Evolutionary conservation across 164 flowering plant genomes (phyloP).

Genomic region (Umbellularia californica): DNA sequence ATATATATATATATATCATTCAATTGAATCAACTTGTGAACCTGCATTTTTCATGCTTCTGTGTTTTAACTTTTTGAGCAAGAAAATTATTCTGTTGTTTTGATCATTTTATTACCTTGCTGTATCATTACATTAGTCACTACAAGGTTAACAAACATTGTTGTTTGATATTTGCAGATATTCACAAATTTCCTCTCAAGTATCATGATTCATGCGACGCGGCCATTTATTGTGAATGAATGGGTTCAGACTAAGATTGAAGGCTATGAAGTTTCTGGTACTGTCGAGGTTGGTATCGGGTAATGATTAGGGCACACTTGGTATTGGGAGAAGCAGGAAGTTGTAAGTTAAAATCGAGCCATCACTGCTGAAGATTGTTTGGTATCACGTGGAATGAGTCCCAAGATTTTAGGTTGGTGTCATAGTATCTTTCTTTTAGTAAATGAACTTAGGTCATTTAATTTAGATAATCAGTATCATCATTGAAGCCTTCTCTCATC

Average conservation of each 20-base stretch:
- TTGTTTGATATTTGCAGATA: constrained; percentile 46
- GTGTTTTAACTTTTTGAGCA: neutral
- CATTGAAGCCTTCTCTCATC: too few species aligned
- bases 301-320: neutral
- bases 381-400: neutral
- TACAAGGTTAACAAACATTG: constrained; percentile 3
- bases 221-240: constrained; percentile 85
- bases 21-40: neutral
- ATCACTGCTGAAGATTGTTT: neutral
- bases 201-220: constrained; percentile 91
- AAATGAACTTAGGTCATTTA: too few species aligned
- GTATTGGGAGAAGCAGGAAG: neutral
- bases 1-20: neutral
- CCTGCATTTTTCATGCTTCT: neutral
- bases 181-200: constrained; percentile 94
- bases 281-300: constrained; percentile 78
- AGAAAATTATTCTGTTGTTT: neutral
- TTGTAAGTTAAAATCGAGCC: neutral
- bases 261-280: constrained; percentile 98
- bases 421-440: too few species aligned
- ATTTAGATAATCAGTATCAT: too few species aligned
- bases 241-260: constrained; percentile 97
- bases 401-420: neutral
- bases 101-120: constrained; percentile 1
- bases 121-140: neutral